These are phyloP conservation scores for Plasmodium yoelii DNA, from an alignment of 169 alveolate genomes.

Conservation along the genomic window DNA sequence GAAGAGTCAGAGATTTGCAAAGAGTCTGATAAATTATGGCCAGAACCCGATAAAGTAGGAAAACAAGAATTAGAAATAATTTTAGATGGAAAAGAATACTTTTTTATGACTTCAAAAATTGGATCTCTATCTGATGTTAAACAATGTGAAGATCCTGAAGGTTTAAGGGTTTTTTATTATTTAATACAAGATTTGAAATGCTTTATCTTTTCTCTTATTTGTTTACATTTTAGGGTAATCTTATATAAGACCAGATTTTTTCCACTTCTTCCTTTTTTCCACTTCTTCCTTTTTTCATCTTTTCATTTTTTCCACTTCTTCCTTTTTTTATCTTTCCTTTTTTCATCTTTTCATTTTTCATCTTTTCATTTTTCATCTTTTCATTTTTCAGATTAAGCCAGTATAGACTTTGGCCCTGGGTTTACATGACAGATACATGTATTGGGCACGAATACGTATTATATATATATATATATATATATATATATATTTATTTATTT, in stretches of 20 bases:
- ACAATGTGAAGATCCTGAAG: conserved; percentile 95
- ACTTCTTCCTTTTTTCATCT: too few species aligned
- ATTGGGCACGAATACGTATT: not conserved
- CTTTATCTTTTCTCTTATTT: conserved; percentile 93
- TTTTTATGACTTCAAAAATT: conserved; percentile 92
- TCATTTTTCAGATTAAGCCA: too few species aligned
- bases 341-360: too few species aligned
- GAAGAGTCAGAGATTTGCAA: conserved; percentile 91
- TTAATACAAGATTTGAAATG: conserved; percentile 95
- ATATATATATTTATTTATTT: too few species aligned
- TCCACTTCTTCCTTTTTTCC: not conserved
- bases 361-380: too few species aligned
- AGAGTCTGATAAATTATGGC: conserved; percentile 97
- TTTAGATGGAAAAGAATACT: conserved; percentile 87
- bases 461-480: conserved; percentile 1
- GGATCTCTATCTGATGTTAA: conserved; percentile 94
- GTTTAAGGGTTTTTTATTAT: conserved; percentile 94
- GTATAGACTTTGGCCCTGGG: too few species aligned
- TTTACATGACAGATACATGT: too few species aligned
- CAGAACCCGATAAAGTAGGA: conserved; percentile 96
- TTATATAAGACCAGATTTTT: not conserved
- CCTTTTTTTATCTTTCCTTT: too few species aligned
- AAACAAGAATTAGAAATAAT: conserved; percentile 97
- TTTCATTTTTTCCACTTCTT: too few species aligned
- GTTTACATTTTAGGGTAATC: conserved; percentile 93